Evolutionary conservation across 208 protist species (phyloP).

Genomic region (Naegleria lovaniensis): DNA sequence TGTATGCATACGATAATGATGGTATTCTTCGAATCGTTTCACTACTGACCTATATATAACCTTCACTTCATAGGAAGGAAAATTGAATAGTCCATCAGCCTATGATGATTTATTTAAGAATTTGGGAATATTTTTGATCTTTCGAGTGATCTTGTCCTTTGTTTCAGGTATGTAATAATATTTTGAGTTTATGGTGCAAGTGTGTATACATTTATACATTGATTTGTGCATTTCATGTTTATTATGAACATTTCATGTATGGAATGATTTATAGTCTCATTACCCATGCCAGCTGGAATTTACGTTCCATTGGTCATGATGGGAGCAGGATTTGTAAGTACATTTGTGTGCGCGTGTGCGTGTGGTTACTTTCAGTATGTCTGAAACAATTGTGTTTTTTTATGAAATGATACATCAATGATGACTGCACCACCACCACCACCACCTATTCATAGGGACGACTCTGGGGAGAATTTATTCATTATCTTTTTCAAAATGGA

Average conservation of each 20-base stretch:
- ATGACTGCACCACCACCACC: too few relatives aligned
- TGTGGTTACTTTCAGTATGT: too few relatives aligned
- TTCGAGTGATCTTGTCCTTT: neutral
- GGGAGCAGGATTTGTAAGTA: neutral
- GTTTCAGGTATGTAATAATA: neutral
- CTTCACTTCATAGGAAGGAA: too few relatives aligned
- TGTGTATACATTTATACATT: too few relatives aligned
- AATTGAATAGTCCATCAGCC: neutral
- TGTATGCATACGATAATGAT: neutral
- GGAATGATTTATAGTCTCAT: too few relatives aligned
- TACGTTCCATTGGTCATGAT: neutral
- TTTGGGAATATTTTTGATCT: neutral
- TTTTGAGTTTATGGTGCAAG: too few relatives aligned
- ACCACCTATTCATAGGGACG: neutral
- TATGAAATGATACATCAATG: too few relatives aligned
- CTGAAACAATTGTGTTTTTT: too few relatives aligned
- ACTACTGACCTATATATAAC: too few relatives aligned
- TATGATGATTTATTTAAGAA: neutral
- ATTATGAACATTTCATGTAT: too few relatives aligned
- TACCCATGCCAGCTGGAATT: slow-evolving; percentile 1
- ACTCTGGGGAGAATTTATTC: neutral
- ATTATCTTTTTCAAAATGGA: neutral
- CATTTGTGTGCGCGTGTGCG: too few relatives aligned
- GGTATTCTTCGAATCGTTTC: neutral
- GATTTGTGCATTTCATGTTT: too few relatives aligned